These are phyloP conservation scores for Lasiosphaeria hispida DNA, from an alignment of 495 filamentous ascomycete species.

Conservation along the genomic window DNA sequence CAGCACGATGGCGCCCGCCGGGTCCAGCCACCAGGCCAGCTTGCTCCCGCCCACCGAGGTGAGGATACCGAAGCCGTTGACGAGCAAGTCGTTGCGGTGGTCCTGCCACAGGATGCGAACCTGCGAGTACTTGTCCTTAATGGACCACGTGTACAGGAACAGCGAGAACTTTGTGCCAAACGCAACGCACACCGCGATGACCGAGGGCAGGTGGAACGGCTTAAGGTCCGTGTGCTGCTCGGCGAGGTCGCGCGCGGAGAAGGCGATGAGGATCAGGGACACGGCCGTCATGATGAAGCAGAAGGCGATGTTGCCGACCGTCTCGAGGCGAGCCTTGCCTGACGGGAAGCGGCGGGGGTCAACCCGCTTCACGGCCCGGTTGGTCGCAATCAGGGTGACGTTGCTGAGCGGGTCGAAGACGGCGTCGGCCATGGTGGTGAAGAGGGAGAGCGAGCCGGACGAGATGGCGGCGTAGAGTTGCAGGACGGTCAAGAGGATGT, in stretches of 20 bases:
- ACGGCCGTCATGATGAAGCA: conserved; percentile 95
- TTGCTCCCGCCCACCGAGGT: conserved; percentile 85
- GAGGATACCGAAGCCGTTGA: conserved; percentile 88
- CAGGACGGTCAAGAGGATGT: conserved; percentile 70
- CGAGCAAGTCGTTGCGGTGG: conserved; percentile 83
- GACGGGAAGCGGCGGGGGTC: conserved; percentile 88
- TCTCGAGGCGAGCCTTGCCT: conserved; percentile 93
- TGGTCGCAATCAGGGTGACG: conserved; percentile 79
- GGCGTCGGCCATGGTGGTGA: conserved; percentile 97
- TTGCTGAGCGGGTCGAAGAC: conserved; percentile 95
- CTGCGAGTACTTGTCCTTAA: conserved; percentile 83
- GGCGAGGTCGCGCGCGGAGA: conserved; percentile 69
- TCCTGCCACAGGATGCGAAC: conserved; percentile 92
- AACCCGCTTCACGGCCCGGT: conserved; percentile 84
- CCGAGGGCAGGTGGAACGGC: conserved; percentile 75
- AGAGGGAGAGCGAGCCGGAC: conserved; percentile 85
- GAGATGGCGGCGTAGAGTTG: conserved; percentile 88
- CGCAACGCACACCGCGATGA: conserved; percentile 83
- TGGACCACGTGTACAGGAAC: conserved; percentile 88
- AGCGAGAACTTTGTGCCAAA: conserved; percentile 79
- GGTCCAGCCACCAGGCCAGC: conserved; percentile 93
- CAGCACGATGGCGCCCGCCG: conserved; percentile 83
- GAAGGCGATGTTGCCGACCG: conserved; percentile 93
- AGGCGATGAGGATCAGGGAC: conserved; percentile 85
- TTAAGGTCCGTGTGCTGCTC: conserved; percentile 49